Conservation (phyloP, 345 rosid genomes). For the Arabis alpina region DNA sequence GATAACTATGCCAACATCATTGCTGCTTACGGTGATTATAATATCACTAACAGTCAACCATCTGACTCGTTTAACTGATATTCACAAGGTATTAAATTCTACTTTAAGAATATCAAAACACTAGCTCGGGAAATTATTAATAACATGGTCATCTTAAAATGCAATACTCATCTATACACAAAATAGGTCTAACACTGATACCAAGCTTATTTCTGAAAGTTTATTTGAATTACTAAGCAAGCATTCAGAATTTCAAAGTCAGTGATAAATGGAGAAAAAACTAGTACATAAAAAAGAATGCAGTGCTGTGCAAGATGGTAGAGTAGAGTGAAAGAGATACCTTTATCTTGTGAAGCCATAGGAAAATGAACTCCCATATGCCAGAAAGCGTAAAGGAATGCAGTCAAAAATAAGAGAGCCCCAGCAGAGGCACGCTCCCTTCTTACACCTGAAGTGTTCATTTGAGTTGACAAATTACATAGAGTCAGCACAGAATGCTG, state of each 20-base stretch:
- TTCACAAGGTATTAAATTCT: neutral
- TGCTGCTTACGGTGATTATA: neutral
- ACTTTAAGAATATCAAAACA: neutral
- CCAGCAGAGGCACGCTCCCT: constrained; percentile 86
- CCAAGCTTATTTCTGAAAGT: neutral
- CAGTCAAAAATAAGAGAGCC: constrained; percentile 78
- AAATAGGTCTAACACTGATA: neutral
- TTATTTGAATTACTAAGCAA: neutral
- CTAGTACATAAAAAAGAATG: neutral
- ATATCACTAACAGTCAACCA: neutral
- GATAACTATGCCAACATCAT: neutral
- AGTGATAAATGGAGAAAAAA: neutral
- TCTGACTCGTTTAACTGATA: neutral
- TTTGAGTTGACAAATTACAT: constrained; percentile 6
- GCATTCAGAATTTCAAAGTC: neutral
- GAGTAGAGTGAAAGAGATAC: constrained; percentile 42
- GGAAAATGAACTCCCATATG: constrained; percentile 98
- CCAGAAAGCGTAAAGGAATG: constrained; percentile 91
- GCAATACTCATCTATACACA: neutral
- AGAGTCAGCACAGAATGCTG: neutral
- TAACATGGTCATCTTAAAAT: constrained; percentile 5
- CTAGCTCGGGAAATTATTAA: neutral
- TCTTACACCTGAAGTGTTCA: constrained; percentile 62
- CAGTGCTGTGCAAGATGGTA: neutral
- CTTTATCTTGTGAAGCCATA: constrained; percentile 89